Evolutionary conservation across 1,284 basidiomycete species (phyloP).

Genomic region (Cerioporus squamosus): DNA sequence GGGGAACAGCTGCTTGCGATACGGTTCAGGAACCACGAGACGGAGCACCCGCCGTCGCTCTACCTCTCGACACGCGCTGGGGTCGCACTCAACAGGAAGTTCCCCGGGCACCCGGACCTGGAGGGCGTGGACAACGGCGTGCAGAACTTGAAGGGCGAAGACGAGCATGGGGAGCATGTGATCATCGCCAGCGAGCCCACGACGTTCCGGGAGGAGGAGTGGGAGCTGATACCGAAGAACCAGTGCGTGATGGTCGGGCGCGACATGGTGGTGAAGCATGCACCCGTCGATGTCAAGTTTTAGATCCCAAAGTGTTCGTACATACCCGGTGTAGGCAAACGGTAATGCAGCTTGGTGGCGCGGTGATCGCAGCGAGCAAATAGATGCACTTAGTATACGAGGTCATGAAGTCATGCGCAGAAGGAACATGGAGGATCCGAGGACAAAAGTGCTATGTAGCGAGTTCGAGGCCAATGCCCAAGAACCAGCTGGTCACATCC

Average conservation of each 20-base stretch:
- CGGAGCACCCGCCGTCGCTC: conserved; percentile 40
- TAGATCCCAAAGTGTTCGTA: neutral
- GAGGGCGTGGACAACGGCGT: conserved; percentile 24
- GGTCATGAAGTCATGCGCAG: too few species aligned
- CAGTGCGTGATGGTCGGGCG: conserved; percentile 36
- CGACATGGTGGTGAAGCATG: conserved; percentile 31
- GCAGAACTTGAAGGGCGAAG: conserved; percentile 25
- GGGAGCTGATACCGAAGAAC: conserved; percentile 40
- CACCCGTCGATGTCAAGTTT: conserved; percentile 26
- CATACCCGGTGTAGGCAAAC: too few species aligned
- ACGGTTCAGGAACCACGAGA: conserved; percentile 39
- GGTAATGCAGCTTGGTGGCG: too few species aligned
- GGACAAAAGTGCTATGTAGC: too few species aligned
- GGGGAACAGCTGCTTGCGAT: conserved; percentile 37
- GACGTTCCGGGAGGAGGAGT: conserved; percentile 37
- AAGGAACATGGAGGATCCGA: too few species aligned
- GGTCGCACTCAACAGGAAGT: conserved; percentile 42
- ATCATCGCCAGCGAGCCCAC: conserved; percentile 43
- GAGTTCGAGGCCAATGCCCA: too few species aligned
- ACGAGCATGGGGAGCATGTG: conserved; percentile 38
- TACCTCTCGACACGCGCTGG: conserved; percentile 43
- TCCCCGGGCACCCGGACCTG: conserved; percentile 40
- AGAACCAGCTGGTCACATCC: too few species aligned
- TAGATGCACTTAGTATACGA: too few species aligned
- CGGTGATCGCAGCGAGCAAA: too few species aligned